Base-by-base conservation (phyloP, 2,329 filamentous ascomycete genomes). In the Aspergillus sp. region DNA sequence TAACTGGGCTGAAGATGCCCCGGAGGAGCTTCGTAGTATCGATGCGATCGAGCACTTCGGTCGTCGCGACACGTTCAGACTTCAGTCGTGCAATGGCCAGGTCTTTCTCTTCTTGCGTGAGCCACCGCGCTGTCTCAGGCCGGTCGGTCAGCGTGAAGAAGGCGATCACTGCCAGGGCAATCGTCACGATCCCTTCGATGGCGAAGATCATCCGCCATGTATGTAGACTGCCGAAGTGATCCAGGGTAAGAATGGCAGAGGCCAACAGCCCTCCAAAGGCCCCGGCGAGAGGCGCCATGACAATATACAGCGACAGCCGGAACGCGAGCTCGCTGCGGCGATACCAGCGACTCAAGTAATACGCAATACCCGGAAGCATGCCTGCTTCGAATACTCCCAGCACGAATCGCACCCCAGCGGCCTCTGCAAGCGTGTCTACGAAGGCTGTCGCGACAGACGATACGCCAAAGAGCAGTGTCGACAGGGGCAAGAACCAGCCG, bases 261-360 rank as follows among this genome's bases (percentile, higher is more conserved):
- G 84, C 84, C 0, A 91, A 76, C 0, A 91, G 77, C 0, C 88
- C 88, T 19, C 89, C 88, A 62, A 90, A 90, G 0, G 87, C 87
- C 3, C 88, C 88, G 0, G 88, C 87, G 0, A 91, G 77, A 0
- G 87, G 87, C 0, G 87, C 84, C 82, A 86, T 88, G 56, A 90
- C 86, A 55, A 90, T 84, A 73, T 90, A 90, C 2, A 90, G 75
- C 0, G 85, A 83, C 0, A 90, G 75, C 0, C 88, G 81, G 70
- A 90, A 90, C 0, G 85, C 82, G 6, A 91, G 75, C 71, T 91
- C 88, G 50, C 81, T 82, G 33, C 86, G 79, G n/a, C 86, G 79
- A 64, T 90, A 91, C 88, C 88, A 91, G 52, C 88, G 78, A 1
- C 84, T 87, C 19, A 90, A 75, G 65, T 90, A 91, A 72, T 90